Percentiles rank a stretch among this genome's conserved stretches.
Evolutionary conservation across 2,329 filamentous ascomycete species (phyloP).

Genomic region (Claviceps sp.): DNA sequence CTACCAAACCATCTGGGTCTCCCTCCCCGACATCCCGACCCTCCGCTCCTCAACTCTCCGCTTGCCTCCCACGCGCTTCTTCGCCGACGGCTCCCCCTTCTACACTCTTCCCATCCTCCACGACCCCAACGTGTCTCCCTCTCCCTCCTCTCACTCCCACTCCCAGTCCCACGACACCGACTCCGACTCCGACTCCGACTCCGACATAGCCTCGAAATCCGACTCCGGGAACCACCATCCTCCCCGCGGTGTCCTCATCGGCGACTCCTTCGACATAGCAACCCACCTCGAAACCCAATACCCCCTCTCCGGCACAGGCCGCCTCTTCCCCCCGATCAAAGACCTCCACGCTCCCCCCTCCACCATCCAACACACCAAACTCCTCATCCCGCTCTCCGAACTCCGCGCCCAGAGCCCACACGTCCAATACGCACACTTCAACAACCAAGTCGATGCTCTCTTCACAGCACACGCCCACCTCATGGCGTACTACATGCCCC

Average conservation of each 20-base stretch:
- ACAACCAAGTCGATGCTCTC: constrained; percentile 37
- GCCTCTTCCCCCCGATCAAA: constrained; percentile 30
- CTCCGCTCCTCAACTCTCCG: constrained; percentile 30
- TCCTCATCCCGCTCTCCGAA: constrained; percentile 26
- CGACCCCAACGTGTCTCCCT: constrained; percentile 20
- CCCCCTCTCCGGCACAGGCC: constrained; percentile 22
- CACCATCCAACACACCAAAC: not conserved
- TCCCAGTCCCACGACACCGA: not conserved
- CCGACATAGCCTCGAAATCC: too few relatives aligned
- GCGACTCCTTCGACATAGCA: constrained; percentile 55
- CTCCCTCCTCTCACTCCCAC: not conserved
- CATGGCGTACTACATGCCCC: constrained; percentile 27
- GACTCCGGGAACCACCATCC: too few relatives aligned
- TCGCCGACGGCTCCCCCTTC: constrained; percentile 42
- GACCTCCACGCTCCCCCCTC: constrained; percentile 10
- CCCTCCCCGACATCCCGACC: constrained; percentile 35
- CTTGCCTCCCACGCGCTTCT: constrained; percentile 36
- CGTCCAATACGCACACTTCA: constrained; percentile 26
- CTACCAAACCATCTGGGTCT: constrained; percentile 32
- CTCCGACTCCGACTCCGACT: not conserved
- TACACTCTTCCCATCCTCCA: constrained; percentile 45
- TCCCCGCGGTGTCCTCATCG: constrained; percentile 24
- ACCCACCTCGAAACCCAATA: constrained; percentile 41
- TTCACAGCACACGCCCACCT: constrained; percentile 35
- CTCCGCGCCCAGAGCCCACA: constrained; percentile 11